Evolutionary conservation across 495 filamentous ascomycete genomes (phyloP), one percentile per base, ranked within the genome.

Genomic region (Aspergillus egyptiacus): DNA sequence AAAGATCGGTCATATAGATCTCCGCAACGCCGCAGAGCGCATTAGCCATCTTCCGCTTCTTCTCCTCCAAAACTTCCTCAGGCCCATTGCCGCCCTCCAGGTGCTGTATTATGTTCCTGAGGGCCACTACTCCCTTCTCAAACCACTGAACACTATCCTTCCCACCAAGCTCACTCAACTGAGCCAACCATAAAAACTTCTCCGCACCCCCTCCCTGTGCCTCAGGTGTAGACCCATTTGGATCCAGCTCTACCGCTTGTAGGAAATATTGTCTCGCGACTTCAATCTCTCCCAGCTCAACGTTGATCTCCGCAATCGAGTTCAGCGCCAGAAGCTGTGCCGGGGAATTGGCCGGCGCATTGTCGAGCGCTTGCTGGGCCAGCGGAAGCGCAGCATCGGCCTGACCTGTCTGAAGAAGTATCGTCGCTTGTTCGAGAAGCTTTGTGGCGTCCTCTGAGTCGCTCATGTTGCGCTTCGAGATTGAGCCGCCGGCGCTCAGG

Each of bases 1-100:
- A 86, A 52, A 99, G 76, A 71, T 99, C 94, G 23, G 90, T 97
- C 94, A 99, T 99, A 64, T 96, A 97, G 25, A 96, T 85, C 65
- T 99, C 94, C 0, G 86, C 80, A 46, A 96, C 82, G 2, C 84
- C 86, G 66, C 94, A 97, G 22, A 99, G 75, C 4, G 90, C 88
- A 52, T 83, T 86, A 1, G 87, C 86, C 30, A 97, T 68, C 62
- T 91, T 89, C 39, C 66, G 71, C 59, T 82, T 82, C 69, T 90
- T 87, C 59, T 93, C 85, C 15, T 74, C 75, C 19, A 82, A 49
- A 19, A 61, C 50, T 46, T 79, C 66, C 17, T 74, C 72, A 36
- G 69, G 56, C 5, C 54, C 59, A 36, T 30, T 68, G 55, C 52
- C 69, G 9, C 47, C 57, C 42, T 69, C 70, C 20, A 83, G 56